These are phyloP conservation scores for Ceratocystis smalleyi DNA, from an alignment of 2,329 filamentous ascomycete species.

Conservation along the genomic window DNA sequence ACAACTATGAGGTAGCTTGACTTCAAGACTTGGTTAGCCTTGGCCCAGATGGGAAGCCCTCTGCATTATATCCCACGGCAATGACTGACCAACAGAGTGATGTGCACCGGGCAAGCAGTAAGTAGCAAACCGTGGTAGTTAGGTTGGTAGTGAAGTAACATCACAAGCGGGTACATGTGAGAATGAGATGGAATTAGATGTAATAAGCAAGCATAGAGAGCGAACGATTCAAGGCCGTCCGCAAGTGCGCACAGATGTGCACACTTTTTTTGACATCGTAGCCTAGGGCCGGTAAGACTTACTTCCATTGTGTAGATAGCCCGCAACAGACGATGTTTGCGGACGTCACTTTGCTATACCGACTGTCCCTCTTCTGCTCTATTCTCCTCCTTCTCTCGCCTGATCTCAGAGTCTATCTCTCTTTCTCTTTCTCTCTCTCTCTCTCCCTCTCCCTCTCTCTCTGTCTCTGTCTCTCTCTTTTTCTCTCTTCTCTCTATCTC, in stretches of 20 bases:
- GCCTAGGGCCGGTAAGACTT: neutral
- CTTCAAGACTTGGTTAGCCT: neutral
- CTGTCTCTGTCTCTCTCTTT: no score
- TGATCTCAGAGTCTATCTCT: no score
- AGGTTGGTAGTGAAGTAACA: neutral
- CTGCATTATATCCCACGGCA: neutral
- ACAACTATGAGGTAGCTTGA: neutral
- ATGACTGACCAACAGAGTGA: neutral
- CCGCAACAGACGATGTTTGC: neutral
- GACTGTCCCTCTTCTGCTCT: no score
- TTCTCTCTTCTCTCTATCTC: no score
- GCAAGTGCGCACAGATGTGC: neutral
- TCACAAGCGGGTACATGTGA: neutral
- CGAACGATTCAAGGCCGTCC: neutral
- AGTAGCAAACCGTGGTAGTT: neutral
- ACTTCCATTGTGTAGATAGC: neutral
- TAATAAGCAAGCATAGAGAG: neutral
- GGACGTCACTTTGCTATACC: neutral
- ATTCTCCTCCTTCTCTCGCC: no score
- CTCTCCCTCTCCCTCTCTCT: no score
- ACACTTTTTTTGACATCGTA: neutral
- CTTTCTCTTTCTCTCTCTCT: no score
- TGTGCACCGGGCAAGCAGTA: neutral
- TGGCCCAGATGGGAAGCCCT: neutral
- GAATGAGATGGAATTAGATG: neutral